Evolutionary conservation across 768 basidiomycete genomes (phyloP).

Genomic region (Rhodocollybia butyracea): DNA sequence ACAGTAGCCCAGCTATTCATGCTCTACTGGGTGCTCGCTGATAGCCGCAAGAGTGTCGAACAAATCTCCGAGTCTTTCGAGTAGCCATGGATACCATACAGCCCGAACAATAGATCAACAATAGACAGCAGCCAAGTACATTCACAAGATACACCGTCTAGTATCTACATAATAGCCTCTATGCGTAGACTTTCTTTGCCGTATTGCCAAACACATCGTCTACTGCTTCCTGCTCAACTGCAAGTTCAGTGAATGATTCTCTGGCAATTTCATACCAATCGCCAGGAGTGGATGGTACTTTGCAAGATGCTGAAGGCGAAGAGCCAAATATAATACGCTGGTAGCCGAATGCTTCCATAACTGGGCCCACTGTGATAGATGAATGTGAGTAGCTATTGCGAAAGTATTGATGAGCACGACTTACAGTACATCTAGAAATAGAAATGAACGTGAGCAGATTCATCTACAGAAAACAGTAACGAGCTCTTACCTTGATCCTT

Average conservation of each 20-base stretch:
- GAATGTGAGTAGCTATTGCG: constrained; percentile 6
- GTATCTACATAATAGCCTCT: constrained; percentile 9
- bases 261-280: constrained; percentile 83
- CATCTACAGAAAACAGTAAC: no score
- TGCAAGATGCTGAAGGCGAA: constrained; percentile 54
- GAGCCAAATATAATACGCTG: constrained; percentile 83
- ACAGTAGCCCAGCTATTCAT: no score
- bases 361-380: constrained; percentile 60
- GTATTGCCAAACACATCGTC: constrained; percentile 68
- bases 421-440: constrained; percentile 85
- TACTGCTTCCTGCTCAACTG: constrained; percentile 72
- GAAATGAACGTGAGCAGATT: no score
- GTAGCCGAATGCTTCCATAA: constrained; percentile 82
- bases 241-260: constrained; percentile 76
- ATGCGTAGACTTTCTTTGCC: constrained; percentile 44
- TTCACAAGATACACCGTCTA: constrained; percentile 10
- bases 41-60: no score
- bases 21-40: no score
- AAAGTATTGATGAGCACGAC: constrained; percentile 29
- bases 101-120: no score
- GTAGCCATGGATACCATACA: no score
- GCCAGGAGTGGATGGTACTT: constrained; percentile 45
- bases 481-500: no score
- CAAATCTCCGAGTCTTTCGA: no score
- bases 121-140: no score